Evolutionary conservation across 306 rosid genomes (phyloP), one percentile per base, ranked within the genome.

Genomic region (Lathyrus aphaca): DNA sequence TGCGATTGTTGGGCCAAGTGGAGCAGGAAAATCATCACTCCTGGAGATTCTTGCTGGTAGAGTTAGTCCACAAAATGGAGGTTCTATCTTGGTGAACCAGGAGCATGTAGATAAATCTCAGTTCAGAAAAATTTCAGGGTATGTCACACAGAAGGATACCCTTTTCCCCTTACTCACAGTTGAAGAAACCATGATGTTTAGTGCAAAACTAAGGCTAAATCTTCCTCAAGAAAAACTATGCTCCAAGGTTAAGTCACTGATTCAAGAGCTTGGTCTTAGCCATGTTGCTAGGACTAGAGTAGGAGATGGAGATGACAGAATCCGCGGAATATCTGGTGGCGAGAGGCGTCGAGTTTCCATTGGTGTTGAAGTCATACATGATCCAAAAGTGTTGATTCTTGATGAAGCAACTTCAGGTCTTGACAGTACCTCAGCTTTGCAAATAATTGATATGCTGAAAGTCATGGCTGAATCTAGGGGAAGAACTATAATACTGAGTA

Each of bases 401-500:
- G 98, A 94, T 56, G 98, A 94, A 48, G 97, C 98, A 25, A 94
- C 98, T 77, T 94, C 98, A 3, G 98, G 98, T 5, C 96, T 94
- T 30, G 97, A 94, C 74, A 94, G 98, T 44, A 85, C 83, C 19
- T 88, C 96, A 0, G 98, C 97, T 1, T 77, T 90, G 51, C 98
- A 94, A 78, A 90, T 90, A 48, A 83, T 88, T 53, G 90, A 87
- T 53, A 83, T 93, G 97, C 84, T 93, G 8, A 90, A 90, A 71
- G 82, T 77, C 35, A 93, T 90, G 96, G 92, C 96, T 10, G 92
- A 90, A 7, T 75, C 90, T 50, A 64, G 73, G 16, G 94, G 94
- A 4, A 60, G 92, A 49, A 94, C 95, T 5, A 73, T 94, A 17
- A 73, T 94, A 54, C 96, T 90, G 5, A 94, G 91, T 51, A 87